A percentile compares a stretch with the other conserved stretches of the same genome.
Conservation (phyloP, 1,284 basidiomycete genomes). For the Apiotrichum siamense region DNA sequence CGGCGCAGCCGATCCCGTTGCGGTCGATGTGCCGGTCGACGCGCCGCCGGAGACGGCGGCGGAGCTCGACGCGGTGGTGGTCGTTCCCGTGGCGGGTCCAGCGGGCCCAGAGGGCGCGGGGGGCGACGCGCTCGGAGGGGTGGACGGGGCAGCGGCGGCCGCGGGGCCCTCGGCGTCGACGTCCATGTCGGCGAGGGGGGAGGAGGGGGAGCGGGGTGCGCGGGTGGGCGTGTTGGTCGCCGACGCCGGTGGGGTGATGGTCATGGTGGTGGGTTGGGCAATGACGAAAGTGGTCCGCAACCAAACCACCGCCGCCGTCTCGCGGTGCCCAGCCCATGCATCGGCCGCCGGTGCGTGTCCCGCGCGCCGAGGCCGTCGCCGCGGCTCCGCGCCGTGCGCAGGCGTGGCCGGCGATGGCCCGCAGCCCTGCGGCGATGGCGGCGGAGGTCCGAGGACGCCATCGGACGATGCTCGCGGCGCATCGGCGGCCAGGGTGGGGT, state of each 20-base stretch:
- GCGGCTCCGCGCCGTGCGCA: too few species aligned
- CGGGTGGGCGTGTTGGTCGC: slow-evolving; percentile 24
- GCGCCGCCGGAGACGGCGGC: background rate
- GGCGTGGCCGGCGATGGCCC: too few species aligned
- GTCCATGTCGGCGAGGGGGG: background rate
- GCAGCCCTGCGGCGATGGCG: too few species aligned
- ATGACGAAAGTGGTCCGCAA: too few species aligned
- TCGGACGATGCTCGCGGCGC: too few species aligned
- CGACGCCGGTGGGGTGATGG: slow-evolving; percentile 27
- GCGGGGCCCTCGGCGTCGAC: background rate
- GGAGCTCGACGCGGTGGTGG: background rate
- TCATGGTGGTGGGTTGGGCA: background rate
- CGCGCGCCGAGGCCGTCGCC: too few species aligned
- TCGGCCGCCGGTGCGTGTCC: too few species aligned
- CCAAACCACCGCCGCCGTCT: too few species aligned
- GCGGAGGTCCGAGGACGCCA: too few species aligned
- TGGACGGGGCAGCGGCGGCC: background rate
- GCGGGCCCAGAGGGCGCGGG: background rate
- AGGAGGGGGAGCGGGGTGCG: slow-evolving; percentile 1
- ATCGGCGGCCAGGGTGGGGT: too few species aligned
- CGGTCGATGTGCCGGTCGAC: too few species aligned
- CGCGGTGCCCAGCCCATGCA: too few species aligned
- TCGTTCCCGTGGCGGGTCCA: background rate
- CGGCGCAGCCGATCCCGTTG: background rate
- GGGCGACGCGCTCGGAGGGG: background rate